Conservation (phyloP, 805 yeast genomes). For the Clavispora carvajalis region DNA sequence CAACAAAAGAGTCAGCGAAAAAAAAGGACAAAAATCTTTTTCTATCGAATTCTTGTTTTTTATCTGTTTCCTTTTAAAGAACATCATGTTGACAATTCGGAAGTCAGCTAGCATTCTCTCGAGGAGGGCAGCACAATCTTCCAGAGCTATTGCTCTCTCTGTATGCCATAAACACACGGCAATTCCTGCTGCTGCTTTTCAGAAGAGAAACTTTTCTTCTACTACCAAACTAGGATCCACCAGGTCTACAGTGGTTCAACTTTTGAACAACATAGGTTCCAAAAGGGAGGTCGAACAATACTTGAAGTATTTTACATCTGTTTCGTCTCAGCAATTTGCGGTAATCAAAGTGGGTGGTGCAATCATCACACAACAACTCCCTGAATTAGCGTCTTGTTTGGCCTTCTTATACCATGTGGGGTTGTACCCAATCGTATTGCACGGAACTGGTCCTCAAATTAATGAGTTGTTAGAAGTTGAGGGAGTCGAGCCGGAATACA, state of each 20-base stretch:
- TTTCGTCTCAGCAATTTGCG: slow-evolving; percentile 94
- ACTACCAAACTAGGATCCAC: slow-evolving; percentile 44
- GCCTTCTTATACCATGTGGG: slow-evolving; percentile 98
- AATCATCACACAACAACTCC: slow-evolving; percentile 88
- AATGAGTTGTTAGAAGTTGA: slow-evolving; percentile 88
- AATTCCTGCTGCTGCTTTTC: background rate
- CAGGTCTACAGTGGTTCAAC: slow-evolving; percentile 91
- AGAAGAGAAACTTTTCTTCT: slow-evolving; percentile 4
- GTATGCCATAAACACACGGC: background rate
- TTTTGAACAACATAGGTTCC: slow-evolving; percentile 92
- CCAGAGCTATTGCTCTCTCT: background rate
- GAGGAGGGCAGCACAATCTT: slow-evolving; percentile 5
- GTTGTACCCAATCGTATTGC: slow-evolving; percentile 90
- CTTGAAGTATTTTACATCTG: slow-evolving; percentile 92
- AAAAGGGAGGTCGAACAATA: slow-evolving; percentile 98
- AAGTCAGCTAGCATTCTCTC: slow-evolving; percentile 7
- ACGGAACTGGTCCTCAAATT: slow-evolving; percentile 99
- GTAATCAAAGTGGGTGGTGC: slow-evolving; percentile 99
- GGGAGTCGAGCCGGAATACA: slow-evolving; percentile 93
- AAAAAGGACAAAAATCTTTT: background rate
- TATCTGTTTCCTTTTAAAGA: background rate
- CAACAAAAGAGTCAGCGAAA: background rate
- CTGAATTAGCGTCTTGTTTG: slow-evolving; percentile 89
- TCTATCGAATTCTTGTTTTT: background rate
- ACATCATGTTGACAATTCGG: slow-evolving; percentile 9